Conservation (phyloP, 2,329 filamentous ascomycete genomes). For the Sporothrix inflata region DNA sequence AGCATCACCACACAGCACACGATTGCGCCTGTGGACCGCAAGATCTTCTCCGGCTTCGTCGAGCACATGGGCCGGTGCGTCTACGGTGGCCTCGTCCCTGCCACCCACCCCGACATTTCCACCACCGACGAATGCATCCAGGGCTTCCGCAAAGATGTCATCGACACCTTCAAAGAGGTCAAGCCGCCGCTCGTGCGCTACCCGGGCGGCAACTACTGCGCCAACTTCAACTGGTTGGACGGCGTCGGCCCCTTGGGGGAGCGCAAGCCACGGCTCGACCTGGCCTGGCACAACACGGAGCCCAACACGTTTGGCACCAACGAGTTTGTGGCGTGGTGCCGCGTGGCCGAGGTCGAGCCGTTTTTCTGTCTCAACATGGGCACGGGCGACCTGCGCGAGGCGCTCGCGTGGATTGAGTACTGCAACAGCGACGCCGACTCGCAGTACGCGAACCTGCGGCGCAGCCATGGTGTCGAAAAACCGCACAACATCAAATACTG, state of each 20-base stretch:
- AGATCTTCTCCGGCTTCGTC: constrained; percentile 83
- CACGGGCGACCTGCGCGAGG: constrained; percentile 64
- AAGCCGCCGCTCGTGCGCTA: constrained; percentile 78
- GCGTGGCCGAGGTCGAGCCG: constrained; percentile 72
- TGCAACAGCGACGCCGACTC: constrained; percentile 77
- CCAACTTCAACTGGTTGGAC: constrained; percentile 85
- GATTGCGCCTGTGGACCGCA: constrained; percentile 61
- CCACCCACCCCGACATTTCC: constrained; percentile 51
- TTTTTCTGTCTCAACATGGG: constrained; percentile 83
- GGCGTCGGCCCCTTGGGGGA: constrained; percentile 74
- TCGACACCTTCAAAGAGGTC: constrained; percentile 72
- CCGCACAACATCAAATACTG: constrained; percentile 85
- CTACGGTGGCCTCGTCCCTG: constrained; percentile 81
- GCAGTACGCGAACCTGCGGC: constrained; percentile 78
- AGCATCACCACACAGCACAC: constrained; percentile 22
- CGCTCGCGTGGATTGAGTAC: constrained; percentile 80
- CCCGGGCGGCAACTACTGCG: constrained; percentile 82
- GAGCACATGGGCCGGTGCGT: constrained; percentile 94
- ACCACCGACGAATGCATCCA: constrained; percentile 63
- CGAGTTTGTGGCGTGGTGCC: constrained; percentile 83
- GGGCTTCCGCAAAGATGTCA: constrained; percentile 79
- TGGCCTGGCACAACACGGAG: constrained; percentile 79
- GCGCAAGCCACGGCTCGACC: constrained; percentile 68
- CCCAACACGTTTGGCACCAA: constrained; percentile 82
- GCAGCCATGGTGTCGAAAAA: constrained; percentile 73